Conservation (phyloP, 306 rosid genomes). For the Gynostemma pentaphyllum region DNA sequence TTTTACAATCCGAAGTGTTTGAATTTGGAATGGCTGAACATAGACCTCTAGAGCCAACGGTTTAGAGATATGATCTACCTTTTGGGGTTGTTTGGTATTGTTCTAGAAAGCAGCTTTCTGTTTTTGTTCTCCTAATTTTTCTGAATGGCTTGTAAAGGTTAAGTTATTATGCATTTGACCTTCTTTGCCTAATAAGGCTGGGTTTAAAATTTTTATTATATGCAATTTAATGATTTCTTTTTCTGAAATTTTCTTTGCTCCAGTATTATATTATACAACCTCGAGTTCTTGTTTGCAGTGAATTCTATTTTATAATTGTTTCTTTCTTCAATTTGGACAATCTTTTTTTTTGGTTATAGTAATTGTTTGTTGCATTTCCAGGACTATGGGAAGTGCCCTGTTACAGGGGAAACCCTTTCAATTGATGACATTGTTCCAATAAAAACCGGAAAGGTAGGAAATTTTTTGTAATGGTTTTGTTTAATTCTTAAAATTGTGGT, state of each 20-base stretch:
- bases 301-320: background rate
- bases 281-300: background rate
- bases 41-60: background rate
- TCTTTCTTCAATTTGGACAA: background rate
- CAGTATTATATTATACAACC: background rate
- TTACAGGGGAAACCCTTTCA: slow-evolving; percentile 75
- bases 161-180: too few species aligned
- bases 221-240: background rate
- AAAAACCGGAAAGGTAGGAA: slow-evolving; percentile 79
- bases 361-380: slow-evolving; percentile 15
- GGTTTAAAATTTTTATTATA: background rate
- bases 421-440: slow-evolving; percentile 70
- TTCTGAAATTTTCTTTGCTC: background rate
- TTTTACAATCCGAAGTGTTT: background rate
- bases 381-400: slow-evolving; percentile 97
- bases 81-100: too few species aligned
- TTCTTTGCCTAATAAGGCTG: background rate
- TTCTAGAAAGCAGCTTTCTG: too few species aligned
- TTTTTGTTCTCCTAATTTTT: too few species aligned
- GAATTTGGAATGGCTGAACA: background rate
- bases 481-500: slow-evolving; percentile 1
- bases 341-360: background rate
- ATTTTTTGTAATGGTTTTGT: background rate
- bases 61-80: background rate
- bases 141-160: too few species aligned